These are phyloP conservation scores for Russula compacta DNA, from an alignment of 768 basidiomycete genomes.

Conservation along the genomic window DNA sequence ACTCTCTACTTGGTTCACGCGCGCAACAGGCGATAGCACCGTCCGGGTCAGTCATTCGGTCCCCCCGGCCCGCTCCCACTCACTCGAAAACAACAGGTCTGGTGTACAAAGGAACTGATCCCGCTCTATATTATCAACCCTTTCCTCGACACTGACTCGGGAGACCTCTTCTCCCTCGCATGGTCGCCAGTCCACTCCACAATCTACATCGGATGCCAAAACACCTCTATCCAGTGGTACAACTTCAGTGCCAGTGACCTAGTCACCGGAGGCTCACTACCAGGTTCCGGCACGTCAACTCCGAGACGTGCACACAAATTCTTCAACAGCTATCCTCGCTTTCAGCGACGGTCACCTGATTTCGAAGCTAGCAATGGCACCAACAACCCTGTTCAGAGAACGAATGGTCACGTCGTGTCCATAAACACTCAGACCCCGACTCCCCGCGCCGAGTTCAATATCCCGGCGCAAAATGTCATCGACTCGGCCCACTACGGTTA, in stretches of 20 bases:
- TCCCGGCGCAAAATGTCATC: slow-evolving; percentile 63
- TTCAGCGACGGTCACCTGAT: slow-evolving; percentile 59
- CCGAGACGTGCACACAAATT: slow-evolving; percentile 66
- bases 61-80: neutral
- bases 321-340: slow-evolving; percentile 82
- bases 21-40: slow-evolving; percentile 70
- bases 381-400: slow-evolving; percentile 26
- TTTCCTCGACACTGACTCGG: slow-evolving; percentile 69
- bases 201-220: slow-evolving; percentile 84
- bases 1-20: neutral
- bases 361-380: slow-evolving; percentile 51
- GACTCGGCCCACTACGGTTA: slow-evolving; percentile 94
- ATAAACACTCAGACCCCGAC: neutral
- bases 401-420: slow-evolving; percentile 21
- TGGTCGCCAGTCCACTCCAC: slow-evolving; percentile 65
- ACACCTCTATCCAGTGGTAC: slow-evolving; percentile 89
- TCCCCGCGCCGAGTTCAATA: slow-evolving; percentile 38
- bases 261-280: slow-evolving; percentile 9
- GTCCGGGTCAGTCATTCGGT: slow-evolving; percentile 49
- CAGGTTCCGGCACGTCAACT: slow-evolving; percentile 24
- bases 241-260: slow-evolving; percentile 41
- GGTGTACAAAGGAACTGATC: slow-evolving; percentile 62
- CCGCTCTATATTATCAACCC: slow-evolving; percentile 69
- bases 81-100: slow-evolving; percentile 45
- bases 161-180: slow-evolving; percentile 78